Conservation (phyloP, 2,329 filamentous ascomycete species). For the Canariomyces notabilis region DNA sequence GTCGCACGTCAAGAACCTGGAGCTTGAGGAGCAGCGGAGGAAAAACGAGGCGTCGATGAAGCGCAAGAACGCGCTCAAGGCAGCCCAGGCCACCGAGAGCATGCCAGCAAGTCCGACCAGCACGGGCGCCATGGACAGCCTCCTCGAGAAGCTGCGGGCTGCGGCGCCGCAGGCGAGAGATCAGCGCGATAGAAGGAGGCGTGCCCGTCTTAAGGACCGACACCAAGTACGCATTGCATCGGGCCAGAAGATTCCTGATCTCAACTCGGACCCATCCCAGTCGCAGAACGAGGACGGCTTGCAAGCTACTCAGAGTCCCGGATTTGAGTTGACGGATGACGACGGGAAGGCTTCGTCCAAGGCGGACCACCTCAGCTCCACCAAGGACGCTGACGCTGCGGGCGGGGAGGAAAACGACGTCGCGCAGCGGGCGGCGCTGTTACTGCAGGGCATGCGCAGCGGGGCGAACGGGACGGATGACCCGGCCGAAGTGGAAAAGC, state of each 20-base stretch:
- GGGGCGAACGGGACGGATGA: constrained; percentile 54
- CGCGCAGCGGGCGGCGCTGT: constrained; percentile 73
- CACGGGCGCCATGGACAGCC: constrained; percentile 90
- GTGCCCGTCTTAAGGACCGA: constrained; percentile 82
- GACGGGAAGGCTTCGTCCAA: constrained; percentile 49
- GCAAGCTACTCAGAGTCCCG: constrained; percentile 29
- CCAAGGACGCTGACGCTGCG: constrained; percentile 31
- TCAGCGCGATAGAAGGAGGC: constrained; percentile 79
- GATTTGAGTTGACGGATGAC: constrained; percentile 39
- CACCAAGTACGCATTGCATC: constrained; percentile 87
- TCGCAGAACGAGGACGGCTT: constrained; percentile 20
- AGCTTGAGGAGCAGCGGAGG: constrained; percentile 72
- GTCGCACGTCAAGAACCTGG: constrained; percentile 86
- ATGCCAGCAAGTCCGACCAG: constrained; percentile 61
- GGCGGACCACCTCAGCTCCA: constrained; percentile 40
- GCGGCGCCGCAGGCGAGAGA: constrained; percentile 87
- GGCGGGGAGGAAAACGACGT: constrained; percentile 61
- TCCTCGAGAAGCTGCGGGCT: constrained; percentile 90
- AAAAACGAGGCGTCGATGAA: constrained; percentile 91
- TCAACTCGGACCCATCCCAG: constrained; percentile 33
- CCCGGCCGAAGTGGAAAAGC: constrained; percentile 48
- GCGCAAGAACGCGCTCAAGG: constrained; percentile 71
- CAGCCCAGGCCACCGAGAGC: constrained; percentile 39
- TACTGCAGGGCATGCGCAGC: constrained; percentile 77
- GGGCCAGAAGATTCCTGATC: constrained; percentile 80